A percentile compares a stretch with the other conserved stretches of the same genome.
Conservation (phyloP, 345 rosid genomes). For the Eutrema japonicum region DNA sequence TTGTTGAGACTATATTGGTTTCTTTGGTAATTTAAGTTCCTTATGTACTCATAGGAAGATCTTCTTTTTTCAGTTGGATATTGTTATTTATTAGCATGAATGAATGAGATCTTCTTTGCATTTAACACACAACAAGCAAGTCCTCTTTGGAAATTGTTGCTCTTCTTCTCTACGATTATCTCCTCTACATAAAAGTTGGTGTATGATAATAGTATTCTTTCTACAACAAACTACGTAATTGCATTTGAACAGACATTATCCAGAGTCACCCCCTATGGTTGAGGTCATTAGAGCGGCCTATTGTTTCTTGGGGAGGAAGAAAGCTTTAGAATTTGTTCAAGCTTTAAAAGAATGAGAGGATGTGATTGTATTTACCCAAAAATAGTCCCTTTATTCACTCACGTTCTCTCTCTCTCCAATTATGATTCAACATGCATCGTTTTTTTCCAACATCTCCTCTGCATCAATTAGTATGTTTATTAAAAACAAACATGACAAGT, state of each 20-base stretch:
- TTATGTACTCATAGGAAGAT: too few relatives aligned
- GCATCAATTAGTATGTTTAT: constrained; percentile 15
- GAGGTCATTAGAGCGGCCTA: not conserved
- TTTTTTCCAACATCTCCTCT: not conserved
- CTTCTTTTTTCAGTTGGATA: too few relatives aligned
- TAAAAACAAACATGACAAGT: constrained; percentile 35
- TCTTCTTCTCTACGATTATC: not conserved
- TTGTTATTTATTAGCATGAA: not conserved
- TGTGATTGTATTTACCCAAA: constrained; percentile 7
- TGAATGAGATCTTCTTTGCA: not conserved
- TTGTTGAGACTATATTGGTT: not conserved
- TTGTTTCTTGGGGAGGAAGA: constrained; percentile 35
- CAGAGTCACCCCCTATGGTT: not conserved
- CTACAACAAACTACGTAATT: too few relatives aligned
- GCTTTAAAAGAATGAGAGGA: constrained; percentile 21
- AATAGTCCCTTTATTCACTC: constrained; percentile 21
- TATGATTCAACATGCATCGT: constrained; percentile 23
- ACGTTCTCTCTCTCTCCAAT: constrained; percentile 18
- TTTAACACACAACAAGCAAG: constrained; percentile 11
- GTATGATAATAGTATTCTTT: too few relatives aligned
- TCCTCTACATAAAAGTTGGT: too few relatives aligned
- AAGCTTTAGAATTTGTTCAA: not conserved
- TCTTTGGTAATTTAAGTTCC: not conserved
- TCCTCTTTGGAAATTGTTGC: not conserved
- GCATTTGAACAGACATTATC: too few relatives aligned